phyloP scores from a whole-genome alignment of 495 filamentous ascomycete genomes.

The Letharia columbiana region DNA sequence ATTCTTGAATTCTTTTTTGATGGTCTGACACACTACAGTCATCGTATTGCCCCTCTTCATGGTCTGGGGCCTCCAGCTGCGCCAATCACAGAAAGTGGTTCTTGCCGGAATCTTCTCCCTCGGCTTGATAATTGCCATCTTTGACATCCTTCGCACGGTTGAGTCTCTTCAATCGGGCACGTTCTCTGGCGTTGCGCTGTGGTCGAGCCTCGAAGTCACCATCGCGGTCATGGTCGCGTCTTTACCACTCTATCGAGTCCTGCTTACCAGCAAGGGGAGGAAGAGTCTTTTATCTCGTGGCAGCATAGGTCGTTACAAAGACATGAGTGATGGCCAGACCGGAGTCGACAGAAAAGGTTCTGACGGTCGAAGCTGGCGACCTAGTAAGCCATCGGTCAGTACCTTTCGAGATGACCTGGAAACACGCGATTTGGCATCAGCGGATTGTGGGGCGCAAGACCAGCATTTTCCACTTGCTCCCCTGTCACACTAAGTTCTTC shows the following conservation, averaged over 20 bases:
- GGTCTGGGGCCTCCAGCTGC: conserved; percentile 18
- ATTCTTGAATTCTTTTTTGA: background rate
- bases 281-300: conserved; percentile 6
- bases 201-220: conserved; percentile 21
- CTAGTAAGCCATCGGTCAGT: background rate
- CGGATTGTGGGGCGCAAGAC: background rate
- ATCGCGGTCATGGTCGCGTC: conserved; percentile 19
- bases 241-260: conserved; percentile 15
- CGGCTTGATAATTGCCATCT: conserved; percentile 14
- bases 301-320: conserved; percentile 4
- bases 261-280: conserved; percentile 15
- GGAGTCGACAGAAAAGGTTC: conserved; percentile 5
- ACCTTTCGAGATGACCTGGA: conserved; percentile 17
- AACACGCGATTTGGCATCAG: conserved; percentile 11
- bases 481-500: background rate
- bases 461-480: conserved; percentile 4
- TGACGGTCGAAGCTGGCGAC: background rate
- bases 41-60: conserved; percentile 17
- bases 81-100: conserved; percentile 7
- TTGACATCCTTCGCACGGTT: conserved; percentile 21
- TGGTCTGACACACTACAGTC: conserved; percentile 3
- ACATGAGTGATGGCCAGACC: conserved; percentile 8
- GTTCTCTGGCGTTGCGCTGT: conserved; percentile 16
- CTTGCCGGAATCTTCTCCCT: conserved; percentile 17
- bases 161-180: conserved; percentile 18